Evolutionary conservation across 371 early-diverging fungal species (phyloP).

Genomic region (Apophysomyces elegans): DNA sequence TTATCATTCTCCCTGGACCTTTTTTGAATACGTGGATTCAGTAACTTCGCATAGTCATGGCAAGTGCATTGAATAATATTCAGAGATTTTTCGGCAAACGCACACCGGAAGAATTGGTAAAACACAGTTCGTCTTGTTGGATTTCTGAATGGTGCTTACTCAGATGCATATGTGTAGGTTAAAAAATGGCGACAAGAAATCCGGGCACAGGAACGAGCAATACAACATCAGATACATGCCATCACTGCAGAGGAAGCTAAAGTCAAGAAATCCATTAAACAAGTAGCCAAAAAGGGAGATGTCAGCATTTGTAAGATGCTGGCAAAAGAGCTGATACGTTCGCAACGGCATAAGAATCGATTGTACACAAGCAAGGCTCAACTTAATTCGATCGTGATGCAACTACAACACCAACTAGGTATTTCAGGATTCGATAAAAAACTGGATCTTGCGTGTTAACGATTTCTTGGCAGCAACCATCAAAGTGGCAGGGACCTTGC

Average conservation of each 20-base stretch:
- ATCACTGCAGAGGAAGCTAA: constrained; percentile 87
- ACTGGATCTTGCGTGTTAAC: not conserved
- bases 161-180: constrained; percentile 53
- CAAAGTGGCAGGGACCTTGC: constrained; percentile 88
- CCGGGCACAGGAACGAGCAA: constrained; percentile 84
- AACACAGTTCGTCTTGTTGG: not conserved
- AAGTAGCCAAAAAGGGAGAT: constrained; percentile 89
- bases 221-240: constrained; percentile 82
- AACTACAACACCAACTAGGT: constrained; percentile 90
- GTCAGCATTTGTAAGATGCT: constrained; percentile 73
- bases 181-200: constrained; percentile 91
- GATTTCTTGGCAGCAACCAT: constrained; percentile 59
- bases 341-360: constrained; percentile 80
- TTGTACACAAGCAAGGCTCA: constrained; percentile 91
- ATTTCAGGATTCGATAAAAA: not conserved
- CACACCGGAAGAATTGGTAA: constrained; percentile 68
- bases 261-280: constrained; percentile 79
- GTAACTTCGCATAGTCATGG: constrained; percentile 22
- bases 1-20: no score
- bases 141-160: not conserved
- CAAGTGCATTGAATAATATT: constrained; percentile 40
- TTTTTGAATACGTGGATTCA: not conserved
- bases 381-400: constrained; percentile 89
- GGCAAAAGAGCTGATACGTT: constrained; percentile 86
- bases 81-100: constrained; percentile 70